phyloP scores from a whole-genome alignment of 345 rosid species.

The Sonneratia caseolaris region DNA sequence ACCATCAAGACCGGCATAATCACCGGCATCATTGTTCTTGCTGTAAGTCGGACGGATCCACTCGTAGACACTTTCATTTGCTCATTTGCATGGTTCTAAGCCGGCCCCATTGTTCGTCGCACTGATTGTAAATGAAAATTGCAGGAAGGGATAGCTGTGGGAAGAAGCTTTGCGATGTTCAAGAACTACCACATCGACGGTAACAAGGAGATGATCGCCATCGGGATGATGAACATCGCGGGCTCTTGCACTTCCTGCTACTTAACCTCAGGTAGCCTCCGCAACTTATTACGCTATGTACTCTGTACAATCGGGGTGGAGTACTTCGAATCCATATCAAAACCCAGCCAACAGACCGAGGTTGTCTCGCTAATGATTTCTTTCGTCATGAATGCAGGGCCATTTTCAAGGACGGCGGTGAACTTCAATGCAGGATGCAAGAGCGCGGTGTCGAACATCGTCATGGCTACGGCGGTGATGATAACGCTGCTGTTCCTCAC shows the following conservation, averaged over 20 bases:
- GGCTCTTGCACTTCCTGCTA: conserved; percentile 96
- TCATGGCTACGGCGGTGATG: conserved; percentile 88
- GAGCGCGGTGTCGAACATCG: conserved; percentile 79
- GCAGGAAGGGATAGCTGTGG: conserved; percentile 98
- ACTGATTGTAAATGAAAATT: not conserved
- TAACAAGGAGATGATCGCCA: conserved; percentile 95
- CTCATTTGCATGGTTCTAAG: too few relatives aligned
- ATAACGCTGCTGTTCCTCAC: conserved; percentile 68
- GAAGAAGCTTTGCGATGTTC: conserved; percentile 91
- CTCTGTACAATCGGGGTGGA: too few relatives aligned
- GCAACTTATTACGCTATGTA: too few relatives aligned
- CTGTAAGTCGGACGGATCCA: conserved; percentile 31
- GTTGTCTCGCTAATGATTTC: too few relatives aligned
- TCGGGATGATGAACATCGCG: conserved; percentile 88
- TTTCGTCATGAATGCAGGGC: conserved; percentile 38
- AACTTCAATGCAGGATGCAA: conserved; percentile 92
- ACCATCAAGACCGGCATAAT: conserved; percentile 70
- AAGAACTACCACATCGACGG: conserved; percentile 93
- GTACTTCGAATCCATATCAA: too few relatives aligned
- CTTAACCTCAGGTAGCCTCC: conserved; percentile 41
- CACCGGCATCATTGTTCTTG: conserved; percentile 81
- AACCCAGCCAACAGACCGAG: too few relatives aligned
- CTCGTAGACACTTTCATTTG: too few relatives aligned
- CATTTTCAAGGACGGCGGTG: conserved; percentile 91
- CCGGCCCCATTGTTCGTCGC: too few relatives aligned